Percentiles rank a stretch among this genome's conserved stretches.
Conservation (phyloP, 495 filamentous ascomycete species). For the Achaetomiella virescens region DNA sequence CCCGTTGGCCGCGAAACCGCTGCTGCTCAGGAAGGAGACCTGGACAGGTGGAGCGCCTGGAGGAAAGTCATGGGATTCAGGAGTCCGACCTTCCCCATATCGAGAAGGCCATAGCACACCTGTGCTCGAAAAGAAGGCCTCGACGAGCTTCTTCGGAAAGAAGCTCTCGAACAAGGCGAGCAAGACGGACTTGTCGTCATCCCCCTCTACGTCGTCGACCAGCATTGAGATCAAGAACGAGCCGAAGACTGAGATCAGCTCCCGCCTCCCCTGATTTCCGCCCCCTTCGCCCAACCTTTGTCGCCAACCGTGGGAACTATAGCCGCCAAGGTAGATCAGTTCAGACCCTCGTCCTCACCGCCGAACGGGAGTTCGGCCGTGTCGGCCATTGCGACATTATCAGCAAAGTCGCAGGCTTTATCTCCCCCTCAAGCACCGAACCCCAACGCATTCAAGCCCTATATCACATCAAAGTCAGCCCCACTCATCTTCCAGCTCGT, state of each 20-base stretch:
- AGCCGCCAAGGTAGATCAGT: conserved; percentile 53
- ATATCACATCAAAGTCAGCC: conserved; percentile 29
- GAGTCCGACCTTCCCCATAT: conserved; percentile 39
- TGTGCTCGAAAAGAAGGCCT: conserved; percentile 27
- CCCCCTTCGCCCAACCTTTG: conserved; percentile 58
- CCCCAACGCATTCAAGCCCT: conserved; percentile 43
- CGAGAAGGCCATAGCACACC: conserved; percentile 55
- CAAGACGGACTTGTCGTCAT: conserved; percentile 24
- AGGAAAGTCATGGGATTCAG: conserved; percentile 21
- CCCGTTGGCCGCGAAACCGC: conserved; percentile 38
- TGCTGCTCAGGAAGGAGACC: conserved; percentile 53
- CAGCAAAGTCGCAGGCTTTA: conserved; percentile 50
- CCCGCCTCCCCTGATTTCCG: conserved; percentile 39
- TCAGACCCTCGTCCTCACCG: conserved; percentile 37
- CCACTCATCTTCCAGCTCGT: conserved; percentile 38
- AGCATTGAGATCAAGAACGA: conserved; percentile 30
- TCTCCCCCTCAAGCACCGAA: conserved; percentile 48
- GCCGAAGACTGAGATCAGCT: conserved; percentile 22
- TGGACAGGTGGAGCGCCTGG: conserved; percentile 42
- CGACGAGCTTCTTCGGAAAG: conserved; percentile 36
- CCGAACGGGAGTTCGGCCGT: conserved; percentile 51
- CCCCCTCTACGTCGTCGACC: conserved; percentile 32
- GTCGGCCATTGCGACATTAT: conserved; percentile 60
- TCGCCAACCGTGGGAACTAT: conserved; percentile 59
- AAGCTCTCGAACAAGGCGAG: conserved; percentile 31